phyloP scores from a whole-genome alignment of 2,329 filamentous ascomycete genomes.

The Trichoderma citrinoviride region DNA sequence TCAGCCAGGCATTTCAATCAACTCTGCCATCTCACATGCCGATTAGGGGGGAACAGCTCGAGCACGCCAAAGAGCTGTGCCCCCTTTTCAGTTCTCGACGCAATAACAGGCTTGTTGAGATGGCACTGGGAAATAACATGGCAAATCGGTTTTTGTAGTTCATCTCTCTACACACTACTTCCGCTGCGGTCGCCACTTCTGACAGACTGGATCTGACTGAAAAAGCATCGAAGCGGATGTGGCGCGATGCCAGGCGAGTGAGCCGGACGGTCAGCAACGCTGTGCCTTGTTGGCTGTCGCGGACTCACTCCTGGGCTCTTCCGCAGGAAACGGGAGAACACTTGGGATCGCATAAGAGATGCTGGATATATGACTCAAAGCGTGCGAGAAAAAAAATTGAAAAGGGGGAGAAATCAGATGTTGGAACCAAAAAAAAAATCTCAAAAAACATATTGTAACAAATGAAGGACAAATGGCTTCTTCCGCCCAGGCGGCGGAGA shows the following conservation, averaged over 20 bases:
- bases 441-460: background rate
- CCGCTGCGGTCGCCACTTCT: background rate
- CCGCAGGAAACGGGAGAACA: slow-evolving; percentile 24
- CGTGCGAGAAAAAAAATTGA: slow-evolving; percentile 26
- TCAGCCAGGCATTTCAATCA: background rate
- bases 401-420: background rate
- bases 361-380: slow-evolving; percentile 33
- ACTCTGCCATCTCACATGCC: background rate
- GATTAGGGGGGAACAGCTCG: background rate
- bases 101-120: background rate
- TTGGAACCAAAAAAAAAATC: background rate
- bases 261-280: slow-evolving; percentile 19
- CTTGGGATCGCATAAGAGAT: slow-evolving; percentile 31
- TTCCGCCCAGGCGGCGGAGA: slow-evolving; percentile 33
- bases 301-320: slow-evolving; percentile 25
- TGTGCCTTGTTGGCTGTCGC: slow-evolving; percentile 26
- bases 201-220: slow-evolving; percentile 13
- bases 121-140: background rate
- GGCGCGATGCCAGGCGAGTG: slow-evolving; percentile 25
- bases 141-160: slow-evolving; percentile 24
- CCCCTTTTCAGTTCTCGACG: background rate
- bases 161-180: slow-evolving; percentile 28
- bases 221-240: slow-evolving; percentile 22
- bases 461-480: slow-evolving; percentile 22
- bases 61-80: background rate